A percentile compares a stretch with the other conserved stretches of the same genome.
phyloP scores from a whole-genome alignment of 2,329 filamentous ascomycete genomes.

The Alternaria burnsii region DNA sequence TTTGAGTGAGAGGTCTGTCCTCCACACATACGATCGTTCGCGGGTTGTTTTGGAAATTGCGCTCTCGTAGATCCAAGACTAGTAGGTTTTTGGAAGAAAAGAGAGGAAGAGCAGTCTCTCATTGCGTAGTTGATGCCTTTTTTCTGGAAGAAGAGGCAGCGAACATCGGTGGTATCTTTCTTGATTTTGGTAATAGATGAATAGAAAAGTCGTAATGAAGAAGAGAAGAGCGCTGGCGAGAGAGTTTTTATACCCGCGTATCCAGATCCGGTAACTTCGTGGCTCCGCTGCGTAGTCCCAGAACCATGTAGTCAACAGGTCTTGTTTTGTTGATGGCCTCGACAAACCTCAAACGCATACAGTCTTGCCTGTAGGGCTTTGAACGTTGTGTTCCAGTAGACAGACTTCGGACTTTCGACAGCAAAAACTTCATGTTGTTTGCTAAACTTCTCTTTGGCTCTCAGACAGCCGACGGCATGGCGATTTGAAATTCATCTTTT shows the following conservation, averaged over 20 bases:
- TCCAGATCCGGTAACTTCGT: background rate
- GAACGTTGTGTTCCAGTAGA: too few species aligned
- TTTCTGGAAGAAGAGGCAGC: background rate
- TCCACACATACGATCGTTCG: background rate
- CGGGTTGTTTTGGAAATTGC: too few species aligned
- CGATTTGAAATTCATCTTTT: too few species aligned
- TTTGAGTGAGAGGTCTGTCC: background rate
- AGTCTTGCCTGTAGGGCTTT: too few species aligned
- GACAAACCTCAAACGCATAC: too few species aligned
- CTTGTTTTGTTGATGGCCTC: too few species aligned
- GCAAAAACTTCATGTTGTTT: too few species aligned
- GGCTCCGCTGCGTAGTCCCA: background rate
- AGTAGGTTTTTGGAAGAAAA: background rate
- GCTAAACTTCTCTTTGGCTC: too few species aligned
- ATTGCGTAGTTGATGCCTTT: too few species aligned
- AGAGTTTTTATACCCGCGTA: background rate
- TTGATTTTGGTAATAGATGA: background rate
- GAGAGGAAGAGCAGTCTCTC: background rate
- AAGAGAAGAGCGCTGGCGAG: background rate
- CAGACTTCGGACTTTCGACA: too few species aligned
- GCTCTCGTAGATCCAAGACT: accelerated
- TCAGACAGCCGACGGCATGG: too few species aligned
- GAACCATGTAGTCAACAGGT: too few species aligned
- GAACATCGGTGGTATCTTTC: background rate
- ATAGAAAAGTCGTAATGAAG: background rate